A percentile compares a stretch with the other conserved stretches of the same genome.
These are phyloP conservation scores for Penicillium angulare DNA, from an alignment of 495 filamentous ascomycete species.

Conservation along the genomic window DNA sequence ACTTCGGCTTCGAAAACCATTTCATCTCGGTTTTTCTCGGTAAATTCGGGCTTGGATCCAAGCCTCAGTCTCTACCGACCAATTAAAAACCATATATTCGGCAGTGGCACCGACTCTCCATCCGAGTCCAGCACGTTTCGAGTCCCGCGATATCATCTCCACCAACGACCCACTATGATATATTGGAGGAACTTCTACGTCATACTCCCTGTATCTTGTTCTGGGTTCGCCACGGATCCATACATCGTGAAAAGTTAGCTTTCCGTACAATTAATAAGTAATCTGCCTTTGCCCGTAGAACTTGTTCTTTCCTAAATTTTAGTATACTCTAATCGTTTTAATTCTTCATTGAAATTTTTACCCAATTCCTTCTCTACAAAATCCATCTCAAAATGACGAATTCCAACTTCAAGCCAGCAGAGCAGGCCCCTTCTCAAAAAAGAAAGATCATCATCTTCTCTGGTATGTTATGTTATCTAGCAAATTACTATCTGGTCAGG, in stretches of 20 bases:
- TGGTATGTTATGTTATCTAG: slow-evolving; percentile 24
- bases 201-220: slow-evolving; percentile 21
- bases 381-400: slow-evolving; percentile 18
- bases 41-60: slow-evolving; percentile 1
- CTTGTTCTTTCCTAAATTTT: background rate
- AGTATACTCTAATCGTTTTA: background rate
- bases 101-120: no score
- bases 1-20: slow-evolving; percentile 9
- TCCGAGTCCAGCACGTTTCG: slow-evolving; percentile 1
- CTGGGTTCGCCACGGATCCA: slow-evolving; percentile 14
- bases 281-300: background rate
- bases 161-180: slow-evolving; percentile 19
- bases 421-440: slow-evolving; percentile 7
- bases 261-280: background rate
- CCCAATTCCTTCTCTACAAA: background rate
- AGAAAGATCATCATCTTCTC: slow-evolving; percentile 35
- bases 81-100: slow-evolving; percentile 2
- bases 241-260: background rate
- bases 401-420: slow-evolving; percentile 11
- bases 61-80: background rate
- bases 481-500: background rate
- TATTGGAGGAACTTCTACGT: slow-evolving; percentile 14
- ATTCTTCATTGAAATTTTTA: slow-evolving; percentile 1
- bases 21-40: slow-evolving; percentile 6
- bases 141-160: background rate